Conservation (phyloP, 768 basidiomycete genomes). For the Coprinellus micaceus region DNA sequence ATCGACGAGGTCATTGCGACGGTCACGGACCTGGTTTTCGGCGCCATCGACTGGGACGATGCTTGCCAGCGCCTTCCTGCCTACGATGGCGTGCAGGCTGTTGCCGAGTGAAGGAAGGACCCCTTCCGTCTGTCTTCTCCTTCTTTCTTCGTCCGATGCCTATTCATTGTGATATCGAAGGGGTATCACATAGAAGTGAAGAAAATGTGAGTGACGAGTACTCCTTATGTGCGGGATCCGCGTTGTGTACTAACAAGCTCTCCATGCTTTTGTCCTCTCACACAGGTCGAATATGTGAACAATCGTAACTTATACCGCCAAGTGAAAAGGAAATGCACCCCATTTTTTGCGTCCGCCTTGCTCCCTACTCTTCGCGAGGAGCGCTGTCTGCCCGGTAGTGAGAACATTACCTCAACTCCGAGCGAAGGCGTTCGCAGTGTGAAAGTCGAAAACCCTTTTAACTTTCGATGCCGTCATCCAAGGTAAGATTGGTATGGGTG, state of each 20-base stretch:
- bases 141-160: neutral
- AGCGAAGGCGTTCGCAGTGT: no score
- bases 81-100: slow-evolving; percentile 89
- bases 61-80: slow-evolving; percentile 67
- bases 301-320: no score
- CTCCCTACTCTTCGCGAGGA: neutral
- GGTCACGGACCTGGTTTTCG: slow-evolving; percentile 75
- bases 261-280: neutral
- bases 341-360: neutral
- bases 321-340: neutral
- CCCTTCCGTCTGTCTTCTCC: neutral
- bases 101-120: slow-evolving; percentile 40
- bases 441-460: no score
- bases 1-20: slow-evolving; percentile 86
- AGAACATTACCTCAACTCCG: no score
- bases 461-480: no score
- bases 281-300: no score
- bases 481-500: no score
- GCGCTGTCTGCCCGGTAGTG: no score
- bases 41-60: slow-evolving; percentile 70
- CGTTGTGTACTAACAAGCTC: neutral
- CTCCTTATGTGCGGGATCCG: neutral
- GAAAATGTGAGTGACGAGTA: slow-evolving; percentile 3
- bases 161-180: neutral
- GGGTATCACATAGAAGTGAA: neutral